Conservation (phyloP, 306 rosid species). For the Fagus crenata region DNA sequence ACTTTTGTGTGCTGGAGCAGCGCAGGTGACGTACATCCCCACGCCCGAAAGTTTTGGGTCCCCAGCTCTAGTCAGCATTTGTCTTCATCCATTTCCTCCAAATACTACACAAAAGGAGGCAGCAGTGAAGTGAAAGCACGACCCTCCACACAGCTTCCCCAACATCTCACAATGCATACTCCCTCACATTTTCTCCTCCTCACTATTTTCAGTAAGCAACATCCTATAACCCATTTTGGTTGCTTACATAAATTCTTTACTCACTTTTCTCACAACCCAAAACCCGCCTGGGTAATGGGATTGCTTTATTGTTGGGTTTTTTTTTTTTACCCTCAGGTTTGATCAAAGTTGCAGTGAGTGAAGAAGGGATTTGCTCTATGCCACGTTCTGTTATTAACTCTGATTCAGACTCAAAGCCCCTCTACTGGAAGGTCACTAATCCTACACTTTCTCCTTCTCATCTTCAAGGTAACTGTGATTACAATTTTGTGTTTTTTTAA, state of each 20-base stretch:
- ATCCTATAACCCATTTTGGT: conserved; percentile 1
- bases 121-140: too few species aligned
- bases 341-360: conserved; percentile 38
- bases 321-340: conserved; percentile 49
- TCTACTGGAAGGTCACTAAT: conserved; percentile 61
- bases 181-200: conserved; percentile 14
- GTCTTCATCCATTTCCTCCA: neutral
- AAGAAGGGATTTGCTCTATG: conserved; percentile 75
- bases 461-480: conserved; percentile 59
- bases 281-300: neutral
- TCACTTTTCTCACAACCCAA: neutral
- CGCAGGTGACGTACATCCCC: too few species aligned
- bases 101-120: too few species aligned
- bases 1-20: too few species aligned
- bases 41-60: too few species aligned
- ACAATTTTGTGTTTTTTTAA: neutral
- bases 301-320: neutral
- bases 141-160: neutral
- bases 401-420: conserved; percentile 44
- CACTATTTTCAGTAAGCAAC: conserved; percentile 34
- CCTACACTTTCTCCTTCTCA: conserved; percentile 77
- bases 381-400: conserved; percentile 41
- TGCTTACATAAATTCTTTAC: conserved; percentile 5
- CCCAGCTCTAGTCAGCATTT: too few species aligned
- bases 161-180: conserved; percentile 27